Conservation (phyloP, 1,284 basidiomycete species). For the Trichosporon asahii region DNA sequence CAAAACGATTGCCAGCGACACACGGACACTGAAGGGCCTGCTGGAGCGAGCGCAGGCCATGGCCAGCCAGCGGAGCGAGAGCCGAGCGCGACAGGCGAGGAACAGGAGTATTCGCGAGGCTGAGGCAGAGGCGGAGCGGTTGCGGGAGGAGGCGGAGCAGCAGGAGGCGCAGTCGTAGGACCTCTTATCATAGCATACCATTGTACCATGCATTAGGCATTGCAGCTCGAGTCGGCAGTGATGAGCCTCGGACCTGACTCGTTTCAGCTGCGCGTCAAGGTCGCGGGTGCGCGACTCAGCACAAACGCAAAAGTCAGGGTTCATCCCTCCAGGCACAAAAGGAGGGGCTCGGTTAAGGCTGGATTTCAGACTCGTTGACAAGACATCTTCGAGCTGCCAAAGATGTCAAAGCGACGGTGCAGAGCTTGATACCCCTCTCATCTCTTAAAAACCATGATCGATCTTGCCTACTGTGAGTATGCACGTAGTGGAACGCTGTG, state of each 20-base stretch:
- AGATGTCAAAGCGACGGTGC: background rate
- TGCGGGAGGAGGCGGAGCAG: slow-evolving; percentile 1
- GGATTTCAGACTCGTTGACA: slow-evolving; percentile 7
- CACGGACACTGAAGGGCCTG: background rate
- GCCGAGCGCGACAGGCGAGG: background rate
- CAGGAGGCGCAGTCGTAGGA: background rate
- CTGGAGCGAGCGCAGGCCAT: background rate
- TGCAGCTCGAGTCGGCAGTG: background rate
- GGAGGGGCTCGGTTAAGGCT: slow-evolving; percentile 2
- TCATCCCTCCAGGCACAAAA: background rate
- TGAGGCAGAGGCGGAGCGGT: background rate
- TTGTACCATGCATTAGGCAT: slow-evolving; percentile 6
- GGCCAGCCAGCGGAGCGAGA: background rate
- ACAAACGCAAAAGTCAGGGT: background rate
- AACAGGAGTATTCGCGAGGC: background rate
- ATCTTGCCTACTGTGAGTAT: slow-evolving; percentile 47
- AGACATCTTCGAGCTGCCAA: background rate
- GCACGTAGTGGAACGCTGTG: background rate
- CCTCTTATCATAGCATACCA: background rate
- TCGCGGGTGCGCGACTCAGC: background rate
- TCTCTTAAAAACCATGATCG: slow-evolving; percentile 42
- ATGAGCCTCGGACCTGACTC: background rate
- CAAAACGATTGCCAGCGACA: slow-evolving; percentile 5
- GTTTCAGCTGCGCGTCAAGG: background rate
- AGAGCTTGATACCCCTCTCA: background rate